Percentiles rank a stretch among this genome's conserved stretches.
Evolutionary conservation across 257 asterid species (phyloP).

Genomic region (Solanum piurae): DNA sequence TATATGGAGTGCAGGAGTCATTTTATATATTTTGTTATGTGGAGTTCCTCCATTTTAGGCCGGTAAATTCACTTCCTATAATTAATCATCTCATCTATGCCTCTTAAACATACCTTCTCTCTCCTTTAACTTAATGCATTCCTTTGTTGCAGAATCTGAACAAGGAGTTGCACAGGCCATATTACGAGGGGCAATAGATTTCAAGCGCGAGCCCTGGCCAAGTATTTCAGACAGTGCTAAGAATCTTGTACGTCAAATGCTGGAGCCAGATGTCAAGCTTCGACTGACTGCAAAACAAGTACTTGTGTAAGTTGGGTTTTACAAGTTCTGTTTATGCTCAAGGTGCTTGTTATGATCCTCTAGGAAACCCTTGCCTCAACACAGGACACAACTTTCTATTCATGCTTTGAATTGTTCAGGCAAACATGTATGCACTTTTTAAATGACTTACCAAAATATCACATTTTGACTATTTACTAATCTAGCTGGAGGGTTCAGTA

Average conservation of each 20-base stretch:
- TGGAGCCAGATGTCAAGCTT: constrained; percentile 83
- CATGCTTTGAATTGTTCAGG: background rate
- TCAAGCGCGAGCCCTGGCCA: constrained; percentile 96
- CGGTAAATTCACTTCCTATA: constrained; percentile 32
- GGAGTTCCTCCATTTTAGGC: constrained; percentile 99
- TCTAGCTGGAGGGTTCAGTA: background rate
- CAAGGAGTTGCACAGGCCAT: constrained; percentile 99
- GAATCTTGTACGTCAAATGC: constrained; percentile 74
- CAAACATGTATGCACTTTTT: background rate
- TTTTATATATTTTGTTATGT: constrained; percentile 74
- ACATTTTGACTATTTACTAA: background rate
- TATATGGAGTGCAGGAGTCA: constrained; percentile 95
- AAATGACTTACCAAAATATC: background rate
- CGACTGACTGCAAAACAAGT: constrained; percentile 91
- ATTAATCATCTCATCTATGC: background rate
- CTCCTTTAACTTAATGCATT: background rate
- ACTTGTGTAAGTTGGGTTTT: constrained; percentile 48
- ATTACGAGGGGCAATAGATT: constrained; percentile 75
- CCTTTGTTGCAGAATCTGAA: constrained; percentile 62
- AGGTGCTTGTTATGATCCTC: background rate
- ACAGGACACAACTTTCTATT: background rate
- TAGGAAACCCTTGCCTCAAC: background rate
- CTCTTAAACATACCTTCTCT: background rate
- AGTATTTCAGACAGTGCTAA: constrained; percentile 75
- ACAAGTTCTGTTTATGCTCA: background rate